phyloP scores from a whole-genome alignment of 2,329 filamentous ascomycete species.

The Aspergillus sp. region DNA sequence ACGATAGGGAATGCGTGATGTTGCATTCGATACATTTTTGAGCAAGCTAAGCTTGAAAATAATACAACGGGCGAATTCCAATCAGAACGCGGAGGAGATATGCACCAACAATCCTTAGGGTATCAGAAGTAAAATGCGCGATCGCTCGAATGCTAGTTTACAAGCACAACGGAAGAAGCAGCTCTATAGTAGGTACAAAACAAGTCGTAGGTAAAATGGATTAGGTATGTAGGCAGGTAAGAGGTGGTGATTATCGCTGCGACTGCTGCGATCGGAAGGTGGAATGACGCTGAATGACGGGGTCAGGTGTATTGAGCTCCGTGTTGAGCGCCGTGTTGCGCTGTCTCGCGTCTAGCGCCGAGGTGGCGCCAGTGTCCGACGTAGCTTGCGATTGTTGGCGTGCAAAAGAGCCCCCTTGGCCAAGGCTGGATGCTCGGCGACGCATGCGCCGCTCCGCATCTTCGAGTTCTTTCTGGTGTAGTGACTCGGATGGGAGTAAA shows the following conservation, averaged over 20 bases:
- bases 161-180: background rate
- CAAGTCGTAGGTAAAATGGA: too few relatives aligned
- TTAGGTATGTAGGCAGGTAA: background rate
- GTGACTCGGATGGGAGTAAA: constrained; percentile 64
- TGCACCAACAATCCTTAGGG: background rate
- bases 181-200: background rate
- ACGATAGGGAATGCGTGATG: too few relatives aligned
- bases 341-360: constrained; percentile 28
- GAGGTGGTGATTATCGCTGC: constrained; percentile 12
- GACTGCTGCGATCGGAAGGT: constrained; percentile 28
- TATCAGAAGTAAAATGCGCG: background rate
- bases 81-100: too few relatives aligned
- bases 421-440: constrained; percentile 38
- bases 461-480: constrained; percentile 60
- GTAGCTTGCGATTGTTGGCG: constrained; percentile 24
- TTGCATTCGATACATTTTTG: too few relatives aligned
- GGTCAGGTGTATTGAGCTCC: constrained; percentile 16
- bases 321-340: constrained; percentile 13
- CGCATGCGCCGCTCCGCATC: constrained; percentile 50
- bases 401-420: constrained; percentile 26
- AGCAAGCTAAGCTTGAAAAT: too few relatives aligned
- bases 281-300: constrained; percentile 28
- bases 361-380: constrained; percentile 22
- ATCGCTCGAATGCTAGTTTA: background rate
- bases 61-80: too few relatives aligned